Evolutionary conservation across 1,139 yeast species (phyloP).

Genomic region (Nadsonia starkeyi-henricii): DNA sequence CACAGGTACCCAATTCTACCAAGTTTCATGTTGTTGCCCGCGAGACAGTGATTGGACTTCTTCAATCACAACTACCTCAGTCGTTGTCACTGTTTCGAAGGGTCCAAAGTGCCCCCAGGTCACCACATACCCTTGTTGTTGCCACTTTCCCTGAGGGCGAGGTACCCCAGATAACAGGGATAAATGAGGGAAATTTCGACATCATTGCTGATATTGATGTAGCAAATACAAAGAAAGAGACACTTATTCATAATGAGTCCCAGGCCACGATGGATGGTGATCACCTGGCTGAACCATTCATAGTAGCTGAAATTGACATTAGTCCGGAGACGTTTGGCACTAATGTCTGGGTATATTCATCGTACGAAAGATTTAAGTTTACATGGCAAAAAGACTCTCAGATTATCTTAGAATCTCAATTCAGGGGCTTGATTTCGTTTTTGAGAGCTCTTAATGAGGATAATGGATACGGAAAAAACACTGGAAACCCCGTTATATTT

Average conservation of each 20-base stretch:
- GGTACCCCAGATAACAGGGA: background rate
- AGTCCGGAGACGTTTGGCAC: background rate
- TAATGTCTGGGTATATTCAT: background rate
- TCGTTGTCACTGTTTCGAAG: background rate
- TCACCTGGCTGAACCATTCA: background rate
- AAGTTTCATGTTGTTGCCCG: background rate
- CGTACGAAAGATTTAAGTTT: background rate
- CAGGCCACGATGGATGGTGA: background rate
- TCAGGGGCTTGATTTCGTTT: too few species aligned
- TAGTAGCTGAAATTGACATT: background rate
- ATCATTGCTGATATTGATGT: background rate
- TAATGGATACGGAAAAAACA: too few species aligned
- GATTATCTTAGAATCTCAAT: too few species aligned
- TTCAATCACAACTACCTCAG: background rate
- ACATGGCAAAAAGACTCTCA: too few species aligned
- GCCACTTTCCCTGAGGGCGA: background rate
- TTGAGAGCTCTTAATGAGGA: too few species aligned
- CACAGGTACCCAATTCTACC: too few species aligned
- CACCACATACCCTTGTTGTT: background rate
- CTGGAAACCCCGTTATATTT: too few species aligned
- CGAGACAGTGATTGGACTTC: background rate
- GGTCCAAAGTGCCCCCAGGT: background rate
- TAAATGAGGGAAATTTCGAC: background rate
- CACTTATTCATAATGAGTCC: background rate
- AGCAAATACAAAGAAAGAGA: background rate